Conservation (phyloP, 1,284 basidiomycete species). For the Apiotrichum brassicae region DNA sequence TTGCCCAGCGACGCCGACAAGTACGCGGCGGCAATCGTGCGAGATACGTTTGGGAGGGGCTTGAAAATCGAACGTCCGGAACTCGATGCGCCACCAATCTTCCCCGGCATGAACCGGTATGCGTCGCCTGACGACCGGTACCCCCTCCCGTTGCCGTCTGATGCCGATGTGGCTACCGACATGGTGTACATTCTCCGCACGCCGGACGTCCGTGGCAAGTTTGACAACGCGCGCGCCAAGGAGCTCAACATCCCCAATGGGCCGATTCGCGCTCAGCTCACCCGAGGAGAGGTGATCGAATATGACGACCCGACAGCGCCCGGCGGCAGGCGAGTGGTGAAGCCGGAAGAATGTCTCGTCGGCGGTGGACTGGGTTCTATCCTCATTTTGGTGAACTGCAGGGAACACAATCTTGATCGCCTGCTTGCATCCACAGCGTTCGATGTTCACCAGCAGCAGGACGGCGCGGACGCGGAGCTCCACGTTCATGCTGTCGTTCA, state of each 20-base stretch:
- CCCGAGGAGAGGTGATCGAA: constrained; percentile 46
- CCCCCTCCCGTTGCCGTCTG: constrained; percentile 24
- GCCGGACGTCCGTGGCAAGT: constrained; percentile 75
- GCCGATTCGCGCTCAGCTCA: constrained; percentile 47
- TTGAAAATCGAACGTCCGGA: not conserved
- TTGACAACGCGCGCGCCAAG: constrained; percentile 63
- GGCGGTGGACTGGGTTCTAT: constrained; percentile 38
- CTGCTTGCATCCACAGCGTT: constrained; percentile 54
- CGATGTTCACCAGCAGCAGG: constrained; percentile 45
- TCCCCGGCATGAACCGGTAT: constrained; percentile 4
- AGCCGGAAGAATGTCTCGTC: constrained; percentile 46
- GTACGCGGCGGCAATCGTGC: constrained; percentile 13
- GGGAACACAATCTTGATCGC: constrained; percentile 21
- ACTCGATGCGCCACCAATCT: not conserved
- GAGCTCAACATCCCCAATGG: constrained; percentile 63
- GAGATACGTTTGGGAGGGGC: constrained; percentile 25
- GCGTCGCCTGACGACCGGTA: constrained; percentile 16
- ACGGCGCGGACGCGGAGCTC: constrained; percentile 12
- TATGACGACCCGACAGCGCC: constrained; percentile 47
- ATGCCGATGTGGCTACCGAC: constrained; percentile 29
- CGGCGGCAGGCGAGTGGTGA: constrained; percentile 53
- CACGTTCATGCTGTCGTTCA: constrained; percentile 61
- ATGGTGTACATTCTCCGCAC: constrained; percentile 67
- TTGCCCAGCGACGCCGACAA: not conserved
- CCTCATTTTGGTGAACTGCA: constrained; percentile 36